Evolutionary conservation across 768 basidiomycete species (phyloP), one percentile per base, ranked within the genome.

Genomic region (Russula lepida): DNA sequence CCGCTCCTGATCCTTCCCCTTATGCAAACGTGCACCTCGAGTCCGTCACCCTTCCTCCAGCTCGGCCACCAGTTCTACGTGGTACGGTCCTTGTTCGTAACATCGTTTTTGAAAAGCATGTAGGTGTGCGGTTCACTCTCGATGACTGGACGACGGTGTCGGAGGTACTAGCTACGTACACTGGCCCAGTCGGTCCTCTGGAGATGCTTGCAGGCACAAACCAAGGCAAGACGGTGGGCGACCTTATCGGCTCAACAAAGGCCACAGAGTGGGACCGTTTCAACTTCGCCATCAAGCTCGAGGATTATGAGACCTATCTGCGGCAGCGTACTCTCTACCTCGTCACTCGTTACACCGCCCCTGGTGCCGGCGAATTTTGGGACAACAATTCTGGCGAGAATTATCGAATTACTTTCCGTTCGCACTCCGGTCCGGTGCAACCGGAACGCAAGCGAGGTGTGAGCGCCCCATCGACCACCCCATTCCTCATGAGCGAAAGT

Each of bases 81-180:
- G 95, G 95, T 6, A 83, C 88, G 8, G 74, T 97, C 58, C 80
- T 92, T 52, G 92, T 93, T 21, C 82, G 86, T 66, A 98, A 98
- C 71, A 66, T 97, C 56, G 77, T 89, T 0, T 98, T 89, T 64
- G 85, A 89, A 71, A 98, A 98, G 74, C 78, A 81, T 54, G 86
- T 98, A 49, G 84, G 82, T 0, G 79, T 97, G 0, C 78, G 95
- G 1, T 98, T 95, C 71, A 98, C 95, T 1, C 77, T 95, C 50
- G 95, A 98, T 72, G 84, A 88, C 51, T 98, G 95, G 95, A 84
- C 88, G 64, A 98, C 95, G 3, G 89, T 90, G 0, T 86, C 84
- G 46, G 95, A 98, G 71, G 92, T 97, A 33, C 63, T 68, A 49
- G 85, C 62, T 68, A 74, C 39, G 71, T 72, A n/a, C 78, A 78